Evolutionary conservation across 1,284 basidiomycete genomes (phyloP).

Genomic region (Microbotryum saponariae): DNA sequence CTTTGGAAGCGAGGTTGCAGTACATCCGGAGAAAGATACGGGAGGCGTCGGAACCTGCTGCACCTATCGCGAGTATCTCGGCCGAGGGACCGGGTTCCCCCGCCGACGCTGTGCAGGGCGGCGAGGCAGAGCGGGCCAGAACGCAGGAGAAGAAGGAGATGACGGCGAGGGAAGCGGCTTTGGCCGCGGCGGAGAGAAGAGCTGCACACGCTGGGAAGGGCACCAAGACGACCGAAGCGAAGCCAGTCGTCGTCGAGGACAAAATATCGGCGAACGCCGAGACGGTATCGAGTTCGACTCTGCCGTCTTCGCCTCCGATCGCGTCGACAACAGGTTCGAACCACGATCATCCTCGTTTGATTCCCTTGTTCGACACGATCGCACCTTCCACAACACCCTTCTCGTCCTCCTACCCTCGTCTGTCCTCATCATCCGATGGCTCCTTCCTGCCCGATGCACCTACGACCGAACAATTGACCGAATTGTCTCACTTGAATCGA

Average conservation of each 20-base stretch:
- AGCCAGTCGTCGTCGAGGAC: neutral
- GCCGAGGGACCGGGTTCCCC: no score
- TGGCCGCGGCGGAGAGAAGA: constrained; percentile 18
- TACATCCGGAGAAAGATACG: no score
- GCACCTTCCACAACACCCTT: constrained; percentile 2
- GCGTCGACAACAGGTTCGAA: no score
- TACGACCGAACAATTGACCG: neutral
- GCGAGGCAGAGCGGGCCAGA: neutral
- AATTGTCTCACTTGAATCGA: constrained; percentile 5
- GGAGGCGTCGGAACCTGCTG: no score
- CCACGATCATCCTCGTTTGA: constrained; percentile 2
- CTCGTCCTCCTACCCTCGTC: neutral
- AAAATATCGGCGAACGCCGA: neutral
- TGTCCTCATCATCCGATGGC: neutral
- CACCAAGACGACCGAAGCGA: neutral
- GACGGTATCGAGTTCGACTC: neutral
- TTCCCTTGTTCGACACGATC: constrained; percentile 23
- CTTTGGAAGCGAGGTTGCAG: no score
- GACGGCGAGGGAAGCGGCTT: constrained; percentile 2
- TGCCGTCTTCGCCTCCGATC: no score
- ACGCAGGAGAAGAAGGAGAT: neutral
- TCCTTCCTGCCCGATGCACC: neutral
- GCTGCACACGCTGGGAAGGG: no score
- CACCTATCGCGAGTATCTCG: no score
- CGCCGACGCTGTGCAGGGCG: neutral